Evolutionary conservation across 2,329 filamentous ascomycete genomes (phyloP).

Genomic region (Stromatinia cepivora): DNA sequence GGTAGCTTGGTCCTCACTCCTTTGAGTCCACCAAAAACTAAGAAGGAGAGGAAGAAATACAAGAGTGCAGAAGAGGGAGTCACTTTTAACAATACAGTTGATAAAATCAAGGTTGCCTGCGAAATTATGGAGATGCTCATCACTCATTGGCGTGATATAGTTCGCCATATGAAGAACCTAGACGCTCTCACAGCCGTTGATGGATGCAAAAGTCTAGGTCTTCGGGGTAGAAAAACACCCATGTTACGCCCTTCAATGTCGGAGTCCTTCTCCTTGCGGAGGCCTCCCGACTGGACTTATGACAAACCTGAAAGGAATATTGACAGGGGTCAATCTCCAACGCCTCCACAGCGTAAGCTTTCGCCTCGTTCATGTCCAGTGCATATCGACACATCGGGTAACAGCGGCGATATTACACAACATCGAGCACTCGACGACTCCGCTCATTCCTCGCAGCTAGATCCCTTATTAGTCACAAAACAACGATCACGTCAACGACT

Average conservation of each 20-base stretch:
- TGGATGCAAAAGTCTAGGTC: slow-evolving; percentile 25
- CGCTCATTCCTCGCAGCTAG: slow-evolving; percentile 9
- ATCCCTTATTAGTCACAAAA: slow-evolving; percentile 34
- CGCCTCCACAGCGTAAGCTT: slow-evolving; percentile 42
- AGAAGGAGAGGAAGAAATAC: slow-evolving; percentile 44
- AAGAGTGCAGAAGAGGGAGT: slow-evolving; percentile 33
- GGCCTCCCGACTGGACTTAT: slow-evolving; percentile 44
- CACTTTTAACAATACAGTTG: slow-evolving; percentile 42
- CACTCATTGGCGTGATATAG: slow-evolving; percentile 63
- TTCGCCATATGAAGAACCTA: slow-evolving; percentile 58
- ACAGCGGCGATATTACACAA: neutral
- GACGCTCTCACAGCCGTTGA: slow-evolving; percentile 27
- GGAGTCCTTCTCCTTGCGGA: slow-evolving; percentile 45
- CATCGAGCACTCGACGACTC: neutral
- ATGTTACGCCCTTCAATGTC: slow-evolving; percentile 46
- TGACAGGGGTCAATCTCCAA: slow-evolving; percentile 42
- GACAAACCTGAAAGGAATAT: slow-evolving; percentile 29
- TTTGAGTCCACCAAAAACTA: slow-evolving; percentile 45
- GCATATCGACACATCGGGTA: neutral
- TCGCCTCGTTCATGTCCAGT: neutral
- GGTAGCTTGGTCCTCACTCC: slow-evolving; percentile 37
- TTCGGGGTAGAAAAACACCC: slow-evolving; percentile 26
- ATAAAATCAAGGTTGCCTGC: slow-evolving; percentile 60
- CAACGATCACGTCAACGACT: slow-evolving; percentile 23
- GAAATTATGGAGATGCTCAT: slow-evolving; percentile 65